These are phyloP conservation scores for Trichomonas vaginalis DNA, from an alignment of 208 protist species.

Conservation along the genomic window DNA sequence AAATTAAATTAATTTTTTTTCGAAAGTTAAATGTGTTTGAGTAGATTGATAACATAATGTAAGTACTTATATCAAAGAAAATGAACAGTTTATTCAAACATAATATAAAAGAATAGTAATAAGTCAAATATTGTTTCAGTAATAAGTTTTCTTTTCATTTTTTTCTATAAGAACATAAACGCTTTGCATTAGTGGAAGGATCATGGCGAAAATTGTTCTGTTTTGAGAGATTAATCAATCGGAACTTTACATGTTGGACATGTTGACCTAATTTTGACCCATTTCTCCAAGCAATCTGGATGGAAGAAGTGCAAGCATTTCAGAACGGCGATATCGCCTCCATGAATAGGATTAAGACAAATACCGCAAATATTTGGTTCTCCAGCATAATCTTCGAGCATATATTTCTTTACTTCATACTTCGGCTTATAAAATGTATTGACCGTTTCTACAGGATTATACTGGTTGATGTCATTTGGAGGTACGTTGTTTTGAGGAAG, in stretches of 20 bases:
- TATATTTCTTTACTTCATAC: background rate
- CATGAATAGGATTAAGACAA: background rate
- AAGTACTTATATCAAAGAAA: no score
- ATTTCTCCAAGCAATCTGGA: background rate
- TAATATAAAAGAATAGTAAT: no score
- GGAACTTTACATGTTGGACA: background rate
- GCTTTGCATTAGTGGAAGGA: no score
- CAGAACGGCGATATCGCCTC: background rate
- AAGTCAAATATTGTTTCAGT: no score
- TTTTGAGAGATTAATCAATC: background rate
- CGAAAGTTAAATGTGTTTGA: no score
- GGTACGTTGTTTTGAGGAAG: background rate
- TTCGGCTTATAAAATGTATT: background rate
- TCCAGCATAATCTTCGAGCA: background rate
- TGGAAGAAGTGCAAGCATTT: background rate
- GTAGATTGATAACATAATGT: no score
- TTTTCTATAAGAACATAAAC: no score
- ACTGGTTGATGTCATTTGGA: background rate
- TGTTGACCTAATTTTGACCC: background rate
- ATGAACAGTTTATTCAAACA: no score
- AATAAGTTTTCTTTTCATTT: no score
- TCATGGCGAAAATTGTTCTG: no score
- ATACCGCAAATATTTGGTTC: background rate
- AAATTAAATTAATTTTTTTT: no score
- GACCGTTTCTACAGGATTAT: background rate